Conservation (phyloP, 169 alveolate species). For the Plasmodium ovale region DNA sequence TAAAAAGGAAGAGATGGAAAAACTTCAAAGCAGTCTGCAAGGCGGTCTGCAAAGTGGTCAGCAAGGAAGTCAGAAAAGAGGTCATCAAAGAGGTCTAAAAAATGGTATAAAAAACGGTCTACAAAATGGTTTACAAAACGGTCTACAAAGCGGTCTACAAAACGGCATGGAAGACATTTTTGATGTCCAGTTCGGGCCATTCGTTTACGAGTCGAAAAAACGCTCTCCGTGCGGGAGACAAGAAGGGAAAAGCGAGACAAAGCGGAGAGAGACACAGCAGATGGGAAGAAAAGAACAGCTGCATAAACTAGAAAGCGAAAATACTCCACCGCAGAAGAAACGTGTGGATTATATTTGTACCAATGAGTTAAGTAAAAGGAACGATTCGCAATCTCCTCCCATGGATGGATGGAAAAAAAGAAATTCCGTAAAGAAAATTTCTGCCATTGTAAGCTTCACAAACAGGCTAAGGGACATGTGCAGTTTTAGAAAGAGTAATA, state of each 20-base stretch:
- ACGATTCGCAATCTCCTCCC: too few species aligned
- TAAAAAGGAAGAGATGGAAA: constrained; percentile 64
- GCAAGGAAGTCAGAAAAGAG: too few species aligned
- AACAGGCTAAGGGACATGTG: constrained; percentile 32
- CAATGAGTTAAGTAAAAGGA: too few species aligned
- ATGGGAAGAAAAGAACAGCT: not conserved
- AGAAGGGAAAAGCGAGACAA: not conserved
- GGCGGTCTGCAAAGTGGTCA: too few species aligned
- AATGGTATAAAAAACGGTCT: too few species aligned
- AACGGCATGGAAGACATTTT: too few species aligned
- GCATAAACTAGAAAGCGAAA: too few species aligned
- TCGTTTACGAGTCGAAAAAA: constrained; percentile 12
- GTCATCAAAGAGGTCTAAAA: too few species aligned
- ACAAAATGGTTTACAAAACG: too few species aligned
- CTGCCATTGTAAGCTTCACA: constrained; percentile 20
- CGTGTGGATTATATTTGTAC: too few species aligned
- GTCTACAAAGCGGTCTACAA: too few species aligned
- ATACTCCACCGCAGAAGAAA: too few species aligned
- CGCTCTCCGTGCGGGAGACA: not conserved
- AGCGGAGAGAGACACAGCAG: not conserved
- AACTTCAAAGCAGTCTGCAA: constrained; percentile 31
- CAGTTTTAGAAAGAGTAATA: constrained; percentile 10
- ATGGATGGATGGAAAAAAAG: constrained; percentile 10
- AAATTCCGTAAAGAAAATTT: not conserved
- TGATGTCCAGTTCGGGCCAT: constrained; percentile 9